Percentiles rank a stretch among this genome's conserved stretches.
phyloP scores from a whole-genome alignment of 2,329 filamentous ascomycete species.

The Fusarium subglutinans region DNA sequence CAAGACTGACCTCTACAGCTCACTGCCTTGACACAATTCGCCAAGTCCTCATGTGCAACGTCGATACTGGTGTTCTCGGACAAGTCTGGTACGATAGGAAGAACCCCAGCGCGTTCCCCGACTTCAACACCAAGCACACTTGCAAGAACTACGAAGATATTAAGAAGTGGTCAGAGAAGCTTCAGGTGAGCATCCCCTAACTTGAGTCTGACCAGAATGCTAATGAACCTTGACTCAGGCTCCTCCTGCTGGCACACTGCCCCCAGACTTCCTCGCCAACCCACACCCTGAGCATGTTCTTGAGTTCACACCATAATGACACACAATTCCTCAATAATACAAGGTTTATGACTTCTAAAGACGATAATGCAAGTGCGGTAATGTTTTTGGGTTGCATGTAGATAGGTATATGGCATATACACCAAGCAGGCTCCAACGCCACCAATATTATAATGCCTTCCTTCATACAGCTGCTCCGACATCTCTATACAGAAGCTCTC shows the following conservation, averaged over 20 bases:
- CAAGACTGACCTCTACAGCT: conserved; percentile 5
- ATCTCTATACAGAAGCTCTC: not conserved
- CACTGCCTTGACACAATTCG: conserved; percentile 71
- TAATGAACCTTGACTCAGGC: conserved; percentile 22
- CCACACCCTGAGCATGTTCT: conserved; percentile 15
- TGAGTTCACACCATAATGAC: conserved; percentile 27
- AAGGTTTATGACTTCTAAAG: not conserved
- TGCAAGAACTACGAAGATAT: conserved; percentile 67
- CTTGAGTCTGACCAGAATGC: not conserved
- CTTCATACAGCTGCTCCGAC: not conserved
- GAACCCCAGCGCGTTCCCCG: conserved; percentile 61
- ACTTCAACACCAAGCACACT: conserved; percentile 69
- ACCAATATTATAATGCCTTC: not conserved
- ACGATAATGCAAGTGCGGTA: not conserved
- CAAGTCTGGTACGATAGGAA: conserved; percentile 66
- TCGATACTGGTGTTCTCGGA: conserved; percentile 67
- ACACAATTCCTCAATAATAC: rapidly evolving
- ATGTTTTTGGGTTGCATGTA: not conserved
- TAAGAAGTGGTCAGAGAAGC: conserved; percentile 61
- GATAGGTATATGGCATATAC: not conserved
- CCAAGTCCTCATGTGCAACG: conserved; percentile 70
- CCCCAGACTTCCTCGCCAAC: conserved; percentile 24
- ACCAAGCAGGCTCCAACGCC: not conserved
- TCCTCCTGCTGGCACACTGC: conserved; percentile 26
- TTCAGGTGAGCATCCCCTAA: conserved; percentile 51